Conservation (phyloP, 169 alveolate species). For the Plasmodium billcollinsi region DNA sequence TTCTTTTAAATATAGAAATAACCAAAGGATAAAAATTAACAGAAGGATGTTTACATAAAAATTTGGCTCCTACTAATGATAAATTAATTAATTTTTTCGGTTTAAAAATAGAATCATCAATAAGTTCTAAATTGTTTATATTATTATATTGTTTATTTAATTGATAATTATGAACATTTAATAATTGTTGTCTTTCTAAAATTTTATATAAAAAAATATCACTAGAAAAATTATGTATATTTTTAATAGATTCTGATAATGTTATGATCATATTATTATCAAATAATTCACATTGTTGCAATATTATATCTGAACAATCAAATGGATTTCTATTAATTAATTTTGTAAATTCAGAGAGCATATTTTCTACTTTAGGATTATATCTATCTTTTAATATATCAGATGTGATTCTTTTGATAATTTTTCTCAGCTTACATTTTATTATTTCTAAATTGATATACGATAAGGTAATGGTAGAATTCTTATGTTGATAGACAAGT, state of each 20-base stretch:
- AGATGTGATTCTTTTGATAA: conserved; percentile 46
- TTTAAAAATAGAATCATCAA: conserved; percentile 37
- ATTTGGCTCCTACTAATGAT: conserved; percentile 51
- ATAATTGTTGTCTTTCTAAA: conserved; percentile 55
- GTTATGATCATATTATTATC: conserved; percentile 71
- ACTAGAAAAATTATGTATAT: conserved; percentile 44
- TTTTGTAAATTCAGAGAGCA: conserved; percentile 9
- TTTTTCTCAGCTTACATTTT: conserved; percentile 44
- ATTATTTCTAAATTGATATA: conserved; percentile 19
- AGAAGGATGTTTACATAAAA: conserved; percentile 61
- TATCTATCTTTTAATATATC: conserved; percentile 63
- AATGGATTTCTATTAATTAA: conserved; percentile 56
- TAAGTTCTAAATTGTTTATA: conserved; percentile 27
- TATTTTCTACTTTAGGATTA: conserved; percentile 30
- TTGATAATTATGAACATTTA: conserved; percentile 42
- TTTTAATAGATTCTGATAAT: conserved; percentile 52
- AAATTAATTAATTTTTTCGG: conserved; percentile 51
- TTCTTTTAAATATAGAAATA: conserved; percentile 39
- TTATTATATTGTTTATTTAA: conserved; percentile 47
- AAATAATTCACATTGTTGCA: conserved; percentile 58
- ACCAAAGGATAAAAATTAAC: conserved; percentile 39
- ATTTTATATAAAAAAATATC: conserved; percentile 61
- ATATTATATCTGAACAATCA: conserved; percentile 21
- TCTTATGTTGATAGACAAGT: background rate
- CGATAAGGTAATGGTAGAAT: background rate